Evolutionary conservation across 495 filamentous ascomycete genomes (phyloP).

Genomic region (Oidiodendron maius): DNA sequence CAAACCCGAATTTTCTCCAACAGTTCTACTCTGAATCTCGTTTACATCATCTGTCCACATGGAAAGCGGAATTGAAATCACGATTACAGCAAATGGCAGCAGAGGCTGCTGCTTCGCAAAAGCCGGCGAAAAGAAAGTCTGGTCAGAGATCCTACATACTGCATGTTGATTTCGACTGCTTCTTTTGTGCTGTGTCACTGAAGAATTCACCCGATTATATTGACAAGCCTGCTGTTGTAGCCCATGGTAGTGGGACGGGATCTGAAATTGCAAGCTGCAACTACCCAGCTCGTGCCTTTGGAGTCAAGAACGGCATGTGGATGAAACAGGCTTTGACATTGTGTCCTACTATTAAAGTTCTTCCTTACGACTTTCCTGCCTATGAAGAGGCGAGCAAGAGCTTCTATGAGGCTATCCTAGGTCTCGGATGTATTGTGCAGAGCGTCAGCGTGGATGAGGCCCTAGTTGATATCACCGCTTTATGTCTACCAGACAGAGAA

Average conservation of each 20-base stretch:
- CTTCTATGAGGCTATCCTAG: slow-evolving; percentile 83
- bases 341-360: slow-evolving; percentile 76
- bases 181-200: slow-evolving; percentile 91
- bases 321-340: slow-evolving; percentile 83
- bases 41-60: slow-evolving; percentile 88
- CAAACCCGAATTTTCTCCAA: slow-evolving; percentile 85
- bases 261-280: slow-evolving; percentile 98
- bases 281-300: slow-evolving; percentile 79
- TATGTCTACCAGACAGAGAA: slow-evolving; percentile 60
- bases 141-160: slow-evolving; percentile 78
- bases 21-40: slow-evolving; percentile 93
- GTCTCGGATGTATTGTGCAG: slow-evolving; percentile 75
- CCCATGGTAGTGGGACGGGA: slow-evolving; percentile 76
- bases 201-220: slow-evolving; percentile 65
- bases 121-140: slow-evolving; percentile 38
- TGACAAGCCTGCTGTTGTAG: slow-evolving; percentile 83
- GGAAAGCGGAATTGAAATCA: slow-evolving; percentile 91
- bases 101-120: slow-evolving; percentile 56
- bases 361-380: slow-evolving; percentile 89
- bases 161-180: slow-evolving; percentile 96
- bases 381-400: slow-evolving; percentile 87
- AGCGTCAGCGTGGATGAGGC: slow-evolving; percentile 97
- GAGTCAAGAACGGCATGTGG: slow-evolving; percentile 98
- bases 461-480: slow-evolving; percentile 66
- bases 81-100: slow-evolving; percentile 72